phyloP scores from a whole-genome alignment of 139 green algal species.

The Coccomyxa sp. region DNA sequence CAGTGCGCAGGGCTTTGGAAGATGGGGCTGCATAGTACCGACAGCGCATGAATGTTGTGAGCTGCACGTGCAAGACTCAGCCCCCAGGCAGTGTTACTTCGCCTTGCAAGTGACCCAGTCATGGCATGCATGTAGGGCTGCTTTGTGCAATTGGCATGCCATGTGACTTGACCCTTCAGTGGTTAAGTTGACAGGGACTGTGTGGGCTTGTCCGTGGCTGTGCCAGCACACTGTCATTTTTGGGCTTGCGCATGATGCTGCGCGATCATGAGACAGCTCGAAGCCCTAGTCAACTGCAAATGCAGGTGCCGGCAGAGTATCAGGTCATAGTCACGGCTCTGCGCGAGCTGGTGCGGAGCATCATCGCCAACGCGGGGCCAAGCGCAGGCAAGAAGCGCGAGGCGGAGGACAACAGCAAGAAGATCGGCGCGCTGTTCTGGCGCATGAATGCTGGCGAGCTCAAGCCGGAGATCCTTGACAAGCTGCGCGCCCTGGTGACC shows the following conservation, averaged over 20 bases:
- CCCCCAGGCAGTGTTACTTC: neutral
- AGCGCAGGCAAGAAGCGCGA: conserved; percentile 76
- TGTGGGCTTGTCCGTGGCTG: neutral
- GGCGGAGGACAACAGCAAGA: conserved; percentile 91
- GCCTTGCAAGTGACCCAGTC: neutral
- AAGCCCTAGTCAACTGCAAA: neutral
- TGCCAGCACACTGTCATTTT: neutral
- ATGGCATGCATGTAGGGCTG: neutral
- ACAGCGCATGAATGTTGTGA: neutral
- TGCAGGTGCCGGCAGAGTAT: conserved; percentile 49
- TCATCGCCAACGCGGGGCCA: conserved; percentile 13
- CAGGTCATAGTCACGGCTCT: conserved; percentile 62
- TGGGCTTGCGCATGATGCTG: neutral
- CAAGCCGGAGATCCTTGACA: conserved; percentile 51
- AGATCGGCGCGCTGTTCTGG: conserved; percentile 87
- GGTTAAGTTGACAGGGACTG: neutral
- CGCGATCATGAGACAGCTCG: neutral
- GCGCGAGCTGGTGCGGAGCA: conserved; percentile 63
- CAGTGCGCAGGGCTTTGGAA: neutral
- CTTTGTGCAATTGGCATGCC: neutral
- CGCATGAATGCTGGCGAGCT: conserved; percentile 81
- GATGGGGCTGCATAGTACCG: neutral
- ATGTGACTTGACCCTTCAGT: neutral
- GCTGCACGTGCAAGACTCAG: neutral
- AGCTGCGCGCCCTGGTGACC: conserved; percentile 75